A percentile compares a stretch with the other conserved stretches of the same genome.
Evolutionary conservation across 164 flowering plant species (phyloP).

Genomic region (Hamamelis virginiana): DNA sequence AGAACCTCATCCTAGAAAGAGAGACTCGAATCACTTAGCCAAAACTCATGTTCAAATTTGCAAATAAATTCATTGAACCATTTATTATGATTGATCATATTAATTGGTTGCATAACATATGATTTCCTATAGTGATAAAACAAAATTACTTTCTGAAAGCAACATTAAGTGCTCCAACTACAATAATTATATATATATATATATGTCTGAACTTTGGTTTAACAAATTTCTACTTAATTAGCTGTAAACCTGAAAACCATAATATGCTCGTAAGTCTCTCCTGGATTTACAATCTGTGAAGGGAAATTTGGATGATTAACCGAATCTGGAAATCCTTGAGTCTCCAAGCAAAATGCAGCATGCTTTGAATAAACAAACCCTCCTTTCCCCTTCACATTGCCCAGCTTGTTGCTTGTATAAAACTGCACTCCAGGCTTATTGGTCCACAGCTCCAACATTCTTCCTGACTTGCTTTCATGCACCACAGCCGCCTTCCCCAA

Average conservation of each 20-base stretch:
- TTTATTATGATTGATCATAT: too few species aligned
- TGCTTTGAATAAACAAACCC: slow-evolving; percentile 22
- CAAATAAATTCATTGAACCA: too few species aligned
- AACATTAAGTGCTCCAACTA: too few species aligned
- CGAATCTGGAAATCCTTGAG: slow-evolving; percentile 86
- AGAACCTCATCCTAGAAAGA: too few species aligned
- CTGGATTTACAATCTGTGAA: slow-evolving; percentile 60
- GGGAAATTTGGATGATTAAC: slow-evolving; percentile 88
- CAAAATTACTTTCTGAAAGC: too few species aligned
- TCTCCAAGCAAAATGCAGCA: slow-evolving; percentile 40
- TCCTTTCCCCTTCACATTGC: slow-evolving; percentile 27
- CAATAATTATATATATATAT: too few species aligned
- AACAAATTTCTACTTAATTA: neutral
- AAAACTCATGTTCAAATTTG: too few species aligned
- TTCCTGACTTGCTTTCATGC: slow-evolving; percentile 30
- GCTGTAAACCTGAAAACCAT: slow-evolving; percentile 56
- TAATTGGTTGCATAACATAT: too few species aligned
- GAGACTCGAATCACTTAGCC: too few species aligned
- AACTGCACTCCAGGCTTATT: slow-evolving; percentile 41
- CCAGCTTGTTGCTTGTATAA: slow-evolving; percentile 32
- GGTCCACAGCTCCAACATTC: slow-evolving; percentile 43
- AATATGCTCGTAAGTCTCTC: slow-evolving; percentile 48
- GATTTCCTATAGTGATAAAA: too few species aligned
- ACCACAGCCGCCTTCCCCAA: slow-evolving; percentile 31
- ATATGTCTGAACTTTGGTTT: too few species aligned